Evolutionary conservation across 2,329 filamentous ascomycete genomes (phyloP), one percentile per base, ranked within the genome.

Genomic region (Fusarium chuoi): DNA sequence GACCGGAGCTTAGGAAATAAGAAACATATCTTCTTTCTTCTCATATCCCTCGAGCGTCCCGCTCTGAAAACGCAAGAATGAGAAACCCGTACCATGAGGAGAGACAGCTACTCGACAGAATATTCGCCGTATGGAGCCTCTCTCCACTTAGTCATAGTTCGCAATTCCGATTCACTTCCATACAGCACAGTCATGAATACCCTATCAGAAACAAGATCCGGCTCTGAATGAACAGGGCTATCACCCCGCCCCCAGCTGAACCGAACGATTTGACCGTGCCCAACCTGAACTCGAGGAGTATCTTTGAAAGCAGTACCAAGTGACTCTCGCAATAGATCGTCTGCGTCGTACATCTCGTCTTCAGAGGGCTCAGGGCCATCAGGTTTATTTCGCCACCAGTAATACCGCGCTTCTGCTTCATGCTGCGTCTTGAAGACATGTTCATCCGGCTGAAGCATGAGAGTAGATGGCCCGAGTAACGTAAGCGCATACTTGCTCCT

Each of bases 181-280:
- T 46, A 65, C 26, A 65, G 2, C 3, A 55, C 59, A 9, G 38
- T 64, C 46, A 65, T 64, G 2, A 65, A 65, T 3, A 64, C 13
- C 45, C 62, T 54, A 13, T 64, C 59, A 14, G 38, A 35, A 2
- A 35, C 15, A 9, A 65, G n/a, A 28, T 65, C 20, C 17, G 62
- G 62, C 7, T 65, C 62, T n/a, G 62, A 65, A 39, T 65, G 59
- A 1, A 64, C 11, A 1, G 62, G 62, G 1, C 62, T 65, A 0
- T 64, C 20, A 15, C 22, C 59, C 3, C 33, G 18, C 7, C 62
- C 62, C 45, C 62, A 65, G 6, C 33, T 55, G 3, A 65, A 65
- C 7, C 62, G 59, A 17, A 64, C 60, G 1, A 65, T 22, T 55
- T 64, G 14, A 0, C 60, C 59, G 1, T 22, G 46, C 10, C 45